Evolutionary conservation across 192 early-diverging fungal genomes (phyloP), one percentile per base, ranked within the genome.

Genomic region (Spizellomyces sp.): DNA sequence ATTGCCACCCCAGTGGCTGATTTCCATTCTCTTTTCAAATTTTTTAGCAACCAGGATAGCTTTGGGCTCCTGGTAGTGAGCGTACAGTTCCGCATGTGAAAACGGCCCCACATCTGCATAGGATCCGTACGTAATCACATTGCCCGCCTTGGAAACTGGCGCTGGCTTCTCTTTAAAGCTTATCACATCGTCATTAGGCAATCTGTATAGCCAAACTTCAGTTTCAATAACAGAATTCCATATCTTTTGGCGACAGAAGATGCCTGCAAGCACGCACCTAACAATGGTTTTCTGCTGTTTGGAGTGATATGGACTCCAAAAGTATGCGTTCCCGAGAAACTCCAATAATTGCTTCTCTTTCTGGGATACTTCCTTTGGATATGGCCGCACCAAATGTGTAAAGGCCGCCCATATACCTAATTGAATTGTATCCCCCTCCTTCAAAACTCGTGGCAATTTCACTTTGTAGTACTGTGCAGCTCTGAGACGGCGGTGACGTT

Each of bases 1-100:
- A 70, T 92, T 92, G 52, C 84, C 83, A 27, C 86, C 89, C 90
- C 92, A 92, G 70, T 95, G 94, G 74, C 91, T 93, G 55, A 98
- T 78, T 66, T 92, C 89, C 8, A 97, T 69, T 71, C 94, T 89
- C 64, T 91, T 90, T 8, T 76, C 67, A 27, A 90, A 77, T 5
- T 75, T 74, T 47, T 83, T 86, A 9, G 88, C 79, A 15, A 88
- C 86, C 0, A 91, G 75, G 6, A 90, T 73, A 5, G 89, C 69
- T 19, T 85, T 79, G 56, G 80, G 73, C 47, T 88, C 79, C 67
- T 81, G 85, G 75, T 90, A 97, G 70, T 91, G 91, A 15, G 95
- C 73, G 27, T 77, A 69, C 8, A 90, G 72, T 8, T 74, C 73
- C 7, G 66, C 74, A 14, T 77, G 75, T 9, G 78, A 50, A 45